These are phyloP conservation scores for Magnolia changhungtana DNA, from an alignment of 164 flowering plant species.

Conservation along the genomic window DNA sequence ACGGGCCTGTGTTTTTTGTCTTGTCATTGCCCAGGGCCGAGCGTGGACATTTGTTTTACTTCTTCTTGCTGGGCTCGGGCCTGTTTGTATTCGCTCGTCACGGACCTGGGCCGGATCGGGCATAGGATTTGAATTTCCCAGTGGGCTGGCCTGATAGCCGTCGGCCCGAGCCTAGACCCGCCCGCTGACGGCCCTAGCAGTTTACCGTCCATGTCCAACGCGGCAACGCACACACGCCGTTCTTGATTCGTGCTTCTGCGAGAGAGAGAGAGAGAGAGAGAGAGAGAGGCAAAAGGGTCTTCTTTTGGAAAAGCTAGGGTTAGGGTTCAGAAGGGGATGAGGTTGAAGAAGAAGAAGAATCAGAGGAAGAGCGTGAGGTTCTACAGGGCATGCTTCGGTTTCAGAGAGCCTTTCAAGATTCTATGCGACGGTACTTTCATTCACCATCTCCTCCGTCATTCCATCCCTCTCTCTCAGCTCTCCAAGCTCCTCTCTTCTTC, in stretches of 20 bases:
- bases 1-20: no score
- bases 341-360: constrained; percentile 62
- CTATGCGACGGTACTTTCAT: constrained; percentile 87
- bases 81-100: no score
- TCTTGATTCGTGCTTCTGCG: background rate
- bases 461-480: constrained; percentile 4
- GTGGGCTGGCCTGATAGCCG: no score
- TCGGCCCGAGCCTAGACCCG: no score
- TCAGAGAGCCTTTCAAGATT: constrained; percentile 73
- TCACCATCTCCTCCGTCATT: constrained; percentile 48
- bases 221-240: no score
- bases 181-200: no score
- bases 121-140: no score
- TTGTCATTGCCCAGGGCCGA: no score
- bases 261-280: background rate
- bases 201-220: no score
- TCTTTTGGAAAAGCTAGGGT: background rate
- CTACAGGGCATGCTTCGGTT: constrained; percentile 68
- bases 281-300: background rate
- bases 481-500: constrained; percentile 46
- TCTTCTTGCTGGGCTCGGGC: no score
- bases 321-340: constrained; percentile 40
- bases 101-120: no score
- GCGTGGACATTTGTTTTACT: no score
- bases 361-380: constrained; percentile 60